These are phyloP conservation scores for Chytridiales sp. DNA, from an alignment of 371 early-diverging fungal genomes.

Conservation along the genomic window DNA sequence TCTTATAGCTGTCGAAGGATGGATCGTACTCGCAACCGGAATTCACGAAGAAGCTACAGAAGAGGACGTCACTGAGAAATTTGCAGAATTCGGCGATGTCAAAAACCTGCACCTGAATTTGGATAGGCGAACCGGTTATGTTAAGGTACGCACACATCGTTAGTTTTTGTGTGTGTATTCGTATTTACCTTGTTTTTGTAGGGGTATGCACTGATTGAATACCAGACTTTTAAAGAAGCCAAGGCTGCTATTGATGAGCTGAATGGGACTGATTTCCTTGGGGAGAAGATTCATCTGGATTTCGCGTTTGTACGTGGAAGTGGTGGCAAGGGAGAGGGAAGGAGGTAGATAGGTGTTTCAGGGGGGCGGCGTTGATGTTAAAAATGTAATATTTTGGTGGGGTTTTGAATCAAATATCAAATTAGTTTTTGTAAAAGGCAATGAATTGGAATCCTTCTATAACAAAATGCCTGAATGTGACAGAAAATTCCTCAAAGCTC, in stretches of 20 bases:
- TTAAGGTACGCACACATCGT: conserved; percentile 68
- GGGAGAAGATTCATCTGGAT: conserved; percentile 67
- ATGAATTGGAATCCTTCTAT: no score
- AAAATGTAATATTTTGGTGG: no score
- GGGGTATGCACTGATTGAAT: conserved; percentile 95
- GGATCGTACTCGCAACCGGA: conserved; percentile 87
- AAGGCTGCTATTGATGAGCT: conserved; percentile 72
- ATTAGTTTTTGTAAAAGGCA: no score
- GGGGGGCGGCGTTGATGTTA: no score
- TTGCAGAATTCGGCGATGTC: conserved; percentile 85
- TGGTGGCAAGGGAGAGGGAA: no score
- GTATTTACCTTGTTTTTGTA: conserved; percentile 29
- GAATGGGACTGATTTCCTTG: conserved; percentile 71
- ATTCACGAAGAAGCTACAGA: conserved; percentile 94
- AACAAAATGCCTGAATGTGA: no score
- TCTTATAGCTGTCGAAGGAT: conserved; percentile 82
- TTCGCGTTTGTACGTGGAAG: conserved; percentile 83
- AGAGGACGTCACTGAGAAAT: conserved; percentile 84
- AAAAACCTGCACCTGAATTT: conserved; percentile 88
- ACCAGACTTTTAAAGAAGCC: conserved; percentile 78
- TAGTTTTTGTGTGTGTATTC: background rate
- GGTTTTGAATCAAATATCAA: no score
- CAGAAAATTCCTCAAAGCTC: no score
- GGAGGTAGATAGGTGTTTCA: no score
- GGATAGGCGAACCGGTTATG: conserved; percentile 92